Conservation (phyloP, 257 asterid genomes). For the Solanum sejunctum region DNA sequence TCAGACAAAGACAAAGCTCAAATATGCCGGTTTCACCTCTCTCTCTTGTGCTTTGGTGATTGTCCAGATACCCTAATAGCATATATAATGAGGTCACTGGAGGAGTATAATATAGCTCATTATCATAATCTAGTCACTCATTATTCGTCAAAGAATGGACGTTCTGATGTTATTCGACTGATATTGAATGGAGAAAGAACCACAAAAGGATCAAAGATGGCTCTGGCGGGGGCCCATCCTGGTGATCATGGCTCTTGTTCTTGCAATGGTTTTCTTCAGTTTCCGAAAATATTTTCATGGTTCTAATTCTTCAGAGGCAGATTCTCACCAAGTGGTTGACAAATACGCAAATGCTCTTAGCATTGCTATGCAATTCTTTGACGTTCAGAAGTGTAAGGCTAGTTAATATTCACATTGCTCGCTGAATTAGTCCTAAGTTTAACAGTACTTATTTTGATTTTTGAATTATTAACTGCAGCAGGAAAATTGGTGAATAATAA, state of each 20-base stretch:
- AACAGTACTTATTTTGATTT: background rate
- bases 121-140: background rate
- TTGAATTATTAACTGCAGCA: constrained; percentile 17
- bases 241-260: constrained; percentile 17
- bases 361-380: constrained; percentile 46
- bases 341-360: constrained; percentile 35
- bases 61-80: background rate
- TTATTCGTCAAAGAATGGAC: background rate
- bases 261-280: constrained; percentile 28
- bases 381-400: constrained; percentile 44
- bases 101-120: background rate
- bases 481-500: constrained; percentile 44
- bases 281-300: constrained; percentile 15
- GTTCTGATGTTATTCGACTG: background rate
- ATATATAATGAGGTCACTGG: background rate
- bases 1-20: background rate
- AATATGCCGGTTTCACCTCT: background rate
- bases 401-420: background rate
- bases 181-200: constrained; percentile 17
- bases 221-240: constrained; percentile 18
- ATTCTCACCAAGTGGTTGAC: background rate
- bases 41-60: background rate
- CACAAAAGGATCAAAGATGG: constrained; percentile 9
- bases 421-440: background rate
- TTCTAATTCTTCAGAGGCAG: background rate